A percentile compares a stretch with the other conserved stretches of the same genome.
Evolutionary conservation across 768 basidiomycete genomes (phyloP).

Genomic region (Calocybe gangraenosa): DNA sequence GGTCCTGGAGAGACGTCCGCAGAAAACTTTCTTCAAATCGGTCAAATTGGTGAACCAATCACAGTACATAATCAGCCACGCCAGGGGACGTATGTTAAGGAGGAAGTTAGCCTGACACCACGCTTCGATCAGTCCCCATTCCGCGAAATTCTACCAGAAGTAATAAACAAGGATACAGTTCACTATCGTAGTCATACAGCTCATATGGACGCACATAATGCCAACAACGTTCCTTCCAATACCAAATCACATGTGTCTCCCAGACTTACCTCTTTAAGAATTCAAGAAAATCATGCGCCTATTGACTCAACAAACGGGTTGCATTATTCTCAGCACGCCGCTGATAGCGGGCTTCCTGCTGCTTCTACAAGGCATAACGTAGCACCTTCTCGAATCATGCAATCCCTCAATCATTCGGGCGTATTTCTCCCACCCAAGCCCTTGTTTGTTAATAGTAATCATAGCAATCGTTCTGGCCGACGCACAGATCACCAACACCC

Average conservation of each 20-base stretch:
- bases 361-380: background rate
- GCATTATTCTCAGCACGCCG: constrained; percentile 8
- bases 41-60: no score
- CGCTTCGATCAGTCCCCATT: constrained; percentile 10
- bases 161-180: constrained; percentile 2
- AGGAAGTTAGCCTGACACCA: background rate
- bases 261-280: background rate
- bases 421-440: background rate
- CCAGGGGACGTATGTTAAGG: background rate
- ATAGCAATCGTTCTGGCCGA: background rate
- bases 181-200: constrained; percentile 5
- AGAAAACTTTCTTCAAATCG: no score
- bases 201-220: background rate
- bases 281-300: constrained; percentile 4
- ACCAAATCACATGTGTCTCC: constrained; percentile 7
- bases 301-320: background rate
- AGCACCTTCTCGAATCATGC: background rate
- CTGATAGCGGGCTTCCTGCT: constrained; percentile 12
- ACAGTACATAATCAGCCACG: no score
- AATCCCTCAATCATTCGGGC: background rate
- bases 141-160: constrained; percentile 10
- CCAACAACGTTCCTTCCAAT: background rate
- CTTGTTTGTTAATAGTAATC: constrained; percentile 1
- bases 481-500: background rate
- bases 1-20: background rate